Conservation (phyloP, 1,284 basidiomycete genomes). For the Psilocybe mexicana region DNA sequence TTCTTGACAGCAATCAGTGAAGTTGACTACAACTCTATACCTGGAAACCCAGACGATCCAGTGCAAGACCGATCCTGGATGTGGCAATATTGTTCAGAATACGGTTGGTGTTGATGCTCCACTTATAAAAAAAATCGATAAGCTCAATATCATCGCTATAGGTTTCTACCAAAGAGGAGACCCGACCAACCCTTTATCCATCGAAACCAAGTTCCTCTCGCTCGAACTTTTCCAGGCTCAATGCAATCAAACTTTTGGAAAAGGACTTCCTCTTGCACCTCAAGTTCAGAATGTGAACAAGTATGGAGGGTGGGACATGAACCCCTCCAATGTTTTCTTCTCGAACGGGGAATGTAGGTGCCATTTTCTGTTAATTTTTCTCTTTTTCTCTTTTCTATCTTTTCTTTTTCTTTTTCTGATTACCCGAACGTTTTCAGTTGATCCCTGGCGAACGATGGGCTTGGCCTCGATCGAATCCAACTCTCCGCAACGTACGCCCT, state of each 20-base stretch:
- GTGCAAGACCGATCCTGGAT: constrained; percentile 48
- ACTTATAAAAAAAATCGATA: background rate
- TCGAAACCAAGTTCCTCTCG: constrained; percentile 47
- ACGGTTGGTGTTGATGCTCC: constrained; percentile 32
- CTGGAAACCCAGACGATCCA: constrained; percentile 41
- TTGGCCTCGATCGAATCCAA: constrained; percentile 50
- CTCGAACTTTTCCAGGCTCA: constrained; percentile 44
- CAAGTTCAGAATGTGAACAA: constrained; percentile 46
- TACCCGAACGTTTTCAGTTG: constrained; percentile 32
- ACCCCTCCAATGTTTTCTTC: constrained; percentile 47
- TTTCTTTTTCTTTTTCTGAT: background rate
- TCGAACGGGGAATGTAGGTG: constrained; percentile 51
- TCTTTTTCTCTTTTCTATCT: background rate
- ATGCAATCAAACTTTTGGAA: constrained; percentile 40
- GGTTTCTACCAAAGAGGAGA: constrained; percentile 52
- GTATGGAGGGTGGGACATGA: constrained; percentile 54
- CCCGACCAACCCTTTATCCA: constrained; percentile 43
- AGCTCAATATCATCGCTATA: constrained; percentile 16
- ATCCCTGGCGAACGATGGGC: constrained; percentile 56
- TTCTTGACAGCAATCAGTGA: constrained; percentile 45
- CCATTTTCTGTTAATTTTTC: background rate
- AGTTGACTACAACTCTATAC: constrained; percentile 46
- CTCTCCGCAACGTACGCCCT: constrained; percentile 43
- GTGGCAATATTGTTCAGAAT: constrained; percentile 55
- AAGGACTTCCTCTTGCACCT: constrained; percentile 39